Percentiles rank a stretch among this genome's conserved stretches.
These are phyloP conservation scores for Serendipita indica DNA, from an alignment of 768 basidiomycete species.

Conservation along the genomic window DNA sequence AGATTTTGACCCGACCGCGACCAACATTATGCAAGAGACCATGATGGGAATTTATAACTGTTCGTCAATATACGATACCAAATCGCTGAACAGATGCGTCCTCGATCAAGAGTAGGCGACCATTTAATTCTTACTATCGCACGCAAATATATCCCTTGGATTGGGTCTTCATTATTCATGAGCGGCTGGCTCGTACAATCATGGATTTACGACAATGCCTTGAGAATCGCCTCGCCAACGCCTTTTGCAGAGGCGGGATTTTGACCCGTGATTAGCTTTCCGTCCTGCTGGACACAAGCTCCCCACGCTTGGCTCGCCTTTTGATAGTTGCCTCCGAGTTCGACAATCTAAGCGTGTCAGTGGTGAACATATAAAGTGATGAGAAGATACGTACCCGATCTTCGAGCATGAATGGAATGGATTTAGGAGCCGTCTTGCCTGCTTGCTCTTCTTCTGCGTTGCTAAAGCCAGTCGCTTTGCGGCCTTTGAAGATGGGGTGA, in stretches of 20 bases:
- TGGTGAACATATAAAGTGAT: neutral
- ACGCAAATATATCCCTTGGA: too few relatives aligned
- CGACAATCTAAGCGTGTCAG: slow-evolving; percentile 25
- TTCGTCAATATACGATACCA: too few relatives aligned
- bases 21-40: too few relatives aligned
- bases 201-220: slow-evolving; percentile 30
- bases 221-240: slow-evolving; percentile 41
- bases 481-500: slow-evolving; percentile 50
- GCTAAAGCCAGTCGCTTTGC: slow-evolving; percentile 49
- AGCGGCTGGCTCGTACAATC: too few relatives aligned
- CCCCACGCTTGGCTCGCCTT: slow-evolving; percentile 43
- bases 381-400: slow-evolving; percentile 23
- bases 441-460: slow-evolving; percentile 48
- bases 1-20: too few relatives aligned
- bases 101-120: too few relatives aligned
- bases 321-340: slow-evolving; percentile 50
- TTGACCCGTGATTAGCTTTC: slow-evolving; percentile 52
- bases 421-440: slow-evolving; percentile 25
- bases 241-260: slow-evolving; percentile 53
- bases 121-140: too few relatives aligned
- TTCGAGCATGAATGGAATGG: slow-evolving; percentile 62
- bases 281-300: slow-evolving; percentile 45
- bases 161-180: too few relatives aligned
- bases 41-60: too few relatives aligned
- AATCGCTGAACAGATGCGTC: too few relatives aligned